Conservation (phyloP, 1,284 basidiomycete species). For the Heterobasidion occidentale region DNA sequence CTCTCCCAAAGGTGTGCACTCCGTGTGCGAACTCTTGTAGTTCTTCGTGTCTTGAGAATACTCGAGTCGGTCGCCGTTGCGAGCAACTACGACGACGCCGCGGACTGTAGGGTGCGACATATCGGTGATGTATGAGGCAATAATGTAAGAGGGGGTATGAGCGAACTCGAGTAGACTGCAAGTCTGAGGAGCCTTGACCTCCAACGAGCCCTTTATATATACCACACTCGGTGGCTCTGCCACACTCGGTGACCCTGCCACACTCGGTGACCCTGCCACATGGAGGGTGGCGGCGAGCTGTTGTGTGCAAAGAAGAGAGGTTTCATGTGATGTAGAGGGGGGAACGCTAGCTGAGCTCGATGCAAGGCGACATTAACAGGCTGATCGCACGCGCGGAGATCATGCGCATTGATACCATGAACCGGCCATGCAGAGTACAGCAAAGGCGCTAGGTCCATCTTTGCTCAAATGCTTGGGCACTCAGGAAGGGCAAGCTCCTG, state of each 20-base stretch:
- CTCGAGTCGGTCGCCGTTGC: slow-evolving; percentile 75
- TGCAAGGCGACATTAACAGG: not conserved
- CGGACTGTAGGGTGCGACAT: slow-evolving; percentile 58
- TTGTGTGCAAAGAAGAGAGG: not conserved
- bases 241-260: not conserved
- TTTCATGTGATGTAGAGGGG: slow-evolving; percentile 2
- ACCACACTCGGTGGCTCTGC: not conserved
- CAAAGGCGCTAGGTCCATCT: no score
- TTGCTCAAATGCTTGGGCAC: no score
- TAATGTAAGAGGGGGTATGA: slow-evolving; percentile 4
- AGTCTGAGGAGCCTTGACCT: slow-evolving; percentile 5
- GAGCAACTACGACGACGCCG: slow-evolving; percentile 75
- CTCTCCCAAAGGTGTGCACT: slow-evolving; percentile 80
- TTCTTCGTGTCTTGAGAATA: slow-evolving; percentile 66
- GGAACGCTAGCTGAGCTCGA: not conserved
- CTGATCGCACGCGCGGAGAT: not conserved
- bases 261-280: not conserved
- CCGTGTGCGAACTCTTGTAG: slow-evolving; percentile 64
- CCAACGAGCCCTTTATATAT: slow-evolving; percentile 2
- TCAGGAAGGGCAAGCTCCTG: no score
- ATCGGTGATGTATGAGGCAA: slow-evolving; percentile 11
- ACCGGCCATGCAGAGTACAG: no score
- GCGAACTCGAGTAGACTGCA: slow-evolving; percentile 6
- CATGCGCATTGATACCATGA: not conserved
- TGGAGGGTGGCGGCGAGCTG: not conserved